Evolutionary conservation across 2,329 filamentous ascomycete genomes (phyloP).

Genomic region (Fusarium robinianum): DNA sequence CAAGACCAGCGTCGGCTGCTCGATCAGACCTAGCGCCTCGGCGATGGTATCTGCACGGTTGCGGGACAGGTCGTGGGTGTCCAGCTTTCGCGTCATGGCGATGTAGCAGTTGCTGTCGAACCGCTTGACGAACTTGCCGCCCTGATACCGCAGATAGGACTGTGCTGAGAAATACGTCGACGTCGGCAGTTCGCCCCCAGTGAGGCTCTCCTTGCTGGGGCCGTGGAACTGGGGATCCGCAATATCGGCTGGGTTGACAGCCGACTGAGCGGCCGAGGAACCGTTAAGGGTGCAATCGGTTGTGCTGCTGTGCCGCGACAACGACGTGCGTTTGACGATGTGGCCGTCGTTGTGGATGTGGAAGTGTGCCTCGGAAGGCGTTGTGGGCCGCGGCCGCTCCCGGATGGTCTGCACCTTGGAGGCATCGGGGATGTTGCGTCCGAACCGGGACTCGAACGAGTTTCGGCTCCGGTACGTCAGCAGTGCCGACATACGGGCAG

Average conservation of each 20-base stretch:
- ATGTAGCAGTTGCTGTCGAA: conserved; percentile 99
- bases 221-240: conserved; percentile 72
- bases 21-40: conserved; percentile 77
- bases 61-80: conserved; percentile 93
- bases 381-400: conserved; percentile 62
- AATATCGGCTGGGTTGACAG: conserved; percentile 34
- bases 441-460: conserved; percentile 95
- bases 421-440: conserved; percentile 87
- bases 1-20: conserved; percentile 87
- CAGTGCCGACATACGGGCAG: conserved; percentile 94
- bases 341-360: conserved; percentile 85
- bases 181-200: conserved; percentile 58
- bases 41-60: conserved; percentile 69
- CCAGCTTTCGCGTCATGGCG: conserved; percentile 94
- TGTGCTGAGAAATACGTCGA: conserved; percentile 98
- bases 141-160: conserved; percentile 96
- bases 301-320: conserved; percentile 55
- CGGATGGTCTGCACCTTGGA: conserved; percentile 83
- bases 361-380: conserved; percentile 73
- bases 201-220: conserved; percentile 56
- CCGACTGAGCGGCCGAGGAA: conserved; percentile 29
- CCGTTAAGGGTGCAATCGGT: conserved; percentile 37
- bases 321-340: conserved; percentile 58
- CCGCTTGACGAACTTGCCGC: conserved; percentile 92
- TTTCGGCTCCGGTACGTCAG: conserved; percentile 95